Base-by-base conservation (phyloP, 2,329 filamentous ascomycete genomes). In the Venturia effusa region DNA sequence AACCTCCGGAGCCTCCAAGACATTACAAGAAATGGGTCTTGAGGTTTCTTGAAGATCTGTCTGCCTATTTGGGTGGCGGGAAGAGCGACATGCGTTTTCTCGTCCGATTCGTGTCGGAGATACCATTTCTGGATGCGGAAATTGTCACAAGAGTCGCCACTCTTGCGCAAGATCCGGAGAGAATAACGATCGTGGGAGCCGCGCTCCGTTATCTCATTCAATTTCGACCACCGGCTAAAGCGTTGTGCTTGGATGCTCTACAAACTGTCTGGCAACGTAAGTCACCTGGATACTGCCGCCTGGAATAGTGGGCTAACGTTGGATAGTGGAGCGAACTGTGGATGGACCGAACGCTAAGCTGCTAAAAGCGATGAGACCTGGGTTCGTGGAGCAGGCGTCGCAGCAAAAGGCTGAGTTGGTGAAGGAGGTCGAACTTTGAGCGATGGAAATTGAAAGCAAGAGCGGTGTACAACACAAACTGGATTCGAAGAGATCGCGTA, bases 41-140 rank as follows among this genome's bases (percentile, higher is more conserved):
- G 66, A 88, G 87, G 66, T 81, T 97, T n/a, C 81, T 99, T 22
- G 92, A 97, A 71, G 89, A 89, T 1, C 90, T 99, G 69, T 77
- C 96, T 40, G 90, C 90, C 4, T 97, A 96, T 73, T 80, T 97
- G n/a, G 92, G 97, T 71, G 84, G 88, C 1, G 89, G 90, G 66
- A 94, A 99, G 73, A 93, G 94, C 74, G 69, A 70, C 51, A 45
- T 64, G 32, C 61, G 61, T 30, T 84, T 96, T 27, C 79, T 99
- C 64, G 92, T 95, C 34, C 85, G 94, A 41, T 96, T 97, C 72
- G 78, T 99, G 55, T 92, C 91, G 61, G 94, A 99, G 74, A 87
- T 99, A 40, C 94, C 94, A 0, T 87, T 89, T 51, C 80, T 99
- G 40, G 90, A 86, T 66, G 75, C 79, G 40, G 81, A 83, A 13